phyloP scores from a whole-genome alignment of 1,284 basidiomycete genomes.

The Lentinus polychrous region DNA sequence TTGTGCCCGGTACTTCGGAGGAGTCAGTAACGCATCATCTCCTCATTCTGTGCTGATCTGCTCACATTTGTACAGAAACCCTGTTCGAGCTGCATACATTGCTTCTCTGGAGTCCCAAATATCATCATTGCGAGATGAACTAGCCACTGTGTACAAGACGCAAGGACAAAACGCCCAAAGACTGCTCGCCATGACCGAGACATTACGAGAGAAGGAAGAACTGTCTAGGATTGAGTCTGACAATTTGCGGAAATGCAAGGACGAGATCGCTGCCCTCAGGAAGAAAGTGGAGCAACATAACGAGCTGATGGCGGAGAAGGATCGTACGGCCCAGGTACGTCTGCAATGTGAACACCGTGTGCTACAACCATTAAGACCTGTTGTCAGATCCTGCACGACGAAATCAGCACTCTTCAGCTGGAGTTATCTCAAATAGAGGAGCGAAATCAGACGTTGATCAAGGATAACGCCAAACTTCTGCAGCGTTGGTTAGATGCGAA shows the following conservation, averaged over 20 bases:
- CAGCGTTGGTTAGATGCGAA: slow-evolving; percentile 96
- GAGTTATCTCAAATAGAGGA: slow-evolving; percentile 88
- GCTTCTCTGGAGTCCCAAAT: slow-evolving; percentile 91
- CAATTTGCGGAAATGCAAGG: slow-evolving; percentile 60
- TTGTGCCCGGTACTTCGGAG: slow-evolving; percentile 60
- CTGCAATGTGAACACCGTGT: slow-evolving; percentile 2
- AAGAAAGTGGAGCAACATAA: slow-evolving; percentile 80
- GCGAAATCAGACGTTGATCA: slow-evolving; percentile 77
- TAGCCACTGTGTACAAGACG: slow-evolving; percentile 92
- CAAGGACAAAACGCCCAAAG: slow-evolving; percentile 95
- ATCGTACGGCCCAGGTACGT: slow-evolving; percentile 79
- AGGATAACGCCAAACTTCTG: slow-evolving; percentile 91
- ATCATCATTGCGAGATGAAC: slow-evolving; percentile 82
- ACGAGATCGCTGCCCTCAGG: slow-evolving; percentile 65
- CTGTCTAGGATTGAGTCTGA: slow-evolving; percentile 72
- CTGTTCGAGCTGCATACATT: slow-evolving; percentile 82
- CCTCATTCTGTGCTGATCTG: slow-evolving; percentile 13
- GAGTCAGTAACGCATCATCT: slow-evolving; percentile 44
- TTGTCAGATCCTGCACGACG: slow-evolving; percentile 84
- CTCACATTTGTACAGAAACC: slow-evolving; percentile 44
- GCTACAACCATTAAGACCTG: not conserved
- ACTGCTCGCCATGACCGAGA: slow-evolving; percentile 89
- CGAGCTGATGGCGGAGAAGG: slow-evolving; percentile 83
- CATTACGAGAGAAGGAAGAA: slow-evolving; percentile 88
- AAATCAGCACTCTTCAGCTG: slow-evolving; percentile 83